Percentiles rank a stretch among this genome's conserved stretches.
Evolutionary conservation across 176 grass and related monocot genomes (phyloP).

Genomic region (Secale cereale): DNA sequence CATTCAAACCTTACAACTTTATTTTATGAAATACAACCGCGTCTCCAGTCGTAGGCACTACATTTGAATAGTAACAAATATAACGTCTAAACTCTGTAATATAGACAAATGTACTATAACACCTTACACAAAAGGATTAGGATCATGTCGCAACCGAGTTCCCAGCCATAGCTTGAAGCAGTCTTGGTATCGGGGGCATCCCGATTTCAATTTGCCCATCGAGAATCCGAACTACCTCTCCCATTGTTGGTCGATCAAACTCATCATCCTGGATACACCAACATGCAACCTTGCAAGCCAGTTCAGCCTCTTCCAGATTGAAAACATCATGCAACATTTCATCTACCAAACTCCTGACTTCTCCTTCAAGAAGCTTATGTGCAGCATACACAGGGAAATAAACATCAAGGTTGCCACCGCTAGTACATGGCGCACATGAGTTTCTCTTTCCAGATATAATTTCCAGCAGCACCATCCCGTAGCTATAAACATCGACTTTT

Average conservation of each 20-base stretch:
- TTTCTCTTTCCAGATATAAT: constrained; percentile 35
- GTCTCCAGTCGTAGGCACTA: too few species aligned
- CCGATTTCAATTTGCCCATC: constrained; percentile 18
- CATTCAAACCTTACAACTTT: too few species aligned
- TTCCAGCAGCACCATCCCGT: constrained; percentile 31
- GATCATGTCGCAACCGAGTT: too few species aligned
- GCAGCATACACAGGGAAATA: constrained; percentile 31
- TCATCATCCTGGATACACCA: constrained; percentile 48
- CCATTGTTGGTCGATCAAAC: constrained; percentile 38
- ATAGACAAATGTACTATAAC: too few species aligned
- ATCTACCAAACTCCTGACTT: constrained; percentile 13
- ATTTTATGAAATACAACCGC: too few species aligned
- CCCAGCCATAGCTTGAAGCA: constrained; percentile 1
- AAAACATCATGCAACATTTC: not conserved
- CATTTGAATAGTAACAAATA: too few species aligned
- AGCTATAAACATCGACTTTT: constrained; percentile 38
- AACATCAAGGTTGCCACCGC: not conserved
- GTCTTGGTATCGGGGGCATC: constrained; percentile 27
- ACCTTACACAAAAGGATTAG: too few species aligned
- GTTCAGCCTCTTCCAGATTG: constrained; percentile 12
- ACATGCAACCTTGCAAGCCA: constrained; percentile 30
- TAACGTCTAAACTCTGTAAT: too few species aligned
- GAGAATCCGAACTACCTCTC: constrained; percentile 27
- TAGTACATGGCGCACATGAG: not conserved
- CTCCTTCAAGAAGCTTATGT: constrained; percentile 6